Percentiles rank a stretch among this genome's conserved stretches.
Conservation (phyloP, 495 filamentous ascomycete species). For the Margaritispora aquatica region DNA sequence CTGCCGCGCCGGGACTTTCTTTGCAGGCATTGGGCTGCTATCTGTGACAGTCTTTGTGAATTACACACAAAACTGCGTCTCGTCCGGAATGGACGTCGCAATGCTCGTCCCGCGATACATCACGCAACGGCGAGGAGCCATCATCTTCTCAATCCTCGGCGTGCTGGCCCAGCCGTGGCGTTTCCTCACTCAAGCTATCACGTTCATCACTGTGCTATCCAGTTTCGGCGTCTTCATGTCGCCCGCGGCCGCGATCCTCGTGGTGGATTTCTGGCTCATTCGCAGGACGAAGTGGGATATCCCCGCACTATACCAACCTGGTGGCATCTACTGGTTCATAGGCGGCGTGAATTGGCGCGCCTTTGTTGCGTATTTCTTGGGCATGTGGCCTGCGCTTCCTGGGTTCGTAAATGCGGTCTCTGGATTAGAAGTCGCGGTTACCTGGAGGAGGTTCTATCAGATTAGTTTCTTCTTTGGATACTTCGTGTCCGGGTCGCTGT, state of each 20-base stretch:
- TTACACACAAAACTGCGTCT: constrained; percentile 28
- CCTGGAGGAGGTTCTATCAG: not conserved
- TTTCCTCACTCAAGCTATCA: constrained; percentile 37
- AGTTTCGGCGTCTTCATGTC: constrained; percentile 43
- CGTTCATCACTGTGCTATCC: constrained; percentile 41
- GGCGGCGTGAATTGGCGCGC: constrained; percentile 75
- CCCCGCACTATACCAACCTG: constrained; percentile 65
- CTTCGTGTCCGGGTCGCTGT: not conserved
- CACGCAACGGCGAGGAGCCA: constrained; percentile 38
- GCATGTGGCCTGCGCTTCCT: constrained; percentile 40
- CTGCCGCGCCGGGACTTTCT: constrained; percentile 28
- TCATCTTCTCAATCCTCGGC: constrained; percentile 33
- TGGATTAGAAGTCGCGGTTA: not conserved
- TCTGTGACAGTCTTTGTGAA: constrained; percentile 26
- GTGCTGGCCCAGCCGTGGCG: constrained; percentile 43
- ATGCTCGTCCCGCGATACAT: constrained; percentile 38
- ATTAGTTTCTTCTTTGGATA: constrained; percentile 4
- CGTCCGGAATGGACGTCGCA: constrained; percentile 38
- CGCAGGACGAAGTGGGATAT: constrained; percentile 63
- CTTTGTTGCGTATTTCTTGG: constrained; percentile 72
- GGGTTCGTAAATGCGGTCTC: not conserved
- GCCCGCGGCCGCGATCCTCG: constrained; percentile 30
- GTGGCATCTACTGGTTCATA: constrained; percentile 63
- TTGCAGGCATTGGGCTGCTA: constrained; percentile 25
- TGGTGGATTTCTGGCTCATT: constrained; percentile 32